These are phyloP conservation scores for Ensete glaucum DNA, from an alignment of 176 grass and related monocot species.

Conservation along the genomic window DNA sequence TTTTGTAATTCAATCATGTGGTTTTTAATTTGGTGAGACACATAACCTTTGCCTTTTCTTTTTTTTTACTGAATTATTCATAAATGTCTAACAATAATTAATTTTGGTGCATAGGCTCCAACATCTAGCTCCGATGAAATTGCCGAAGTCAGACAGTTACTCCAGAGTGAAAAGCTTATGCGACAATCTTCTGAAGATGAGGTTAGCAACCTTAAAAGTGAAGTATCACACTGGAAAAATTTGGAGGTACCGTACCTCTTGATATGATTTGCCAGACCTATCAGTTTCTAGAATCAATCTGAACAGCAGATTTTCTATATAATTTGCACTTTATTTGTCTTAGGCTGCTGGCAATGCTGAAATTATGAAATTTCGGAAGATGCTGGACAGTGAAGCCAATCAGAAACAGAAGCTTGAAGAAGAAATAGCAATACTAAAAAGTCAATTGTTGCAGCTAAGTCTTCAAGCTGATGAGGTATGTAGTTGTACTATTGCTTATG, in stretches of 20 bases:
- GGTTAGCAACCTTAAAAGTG: constrained; percentile 60
- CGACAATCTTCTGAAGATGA: constrained; percentile 68
- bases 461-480: constrained; percentile 88
- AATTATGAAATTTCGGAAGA: constrained; percentile 59
- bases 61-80: not conserved
- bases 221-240: constrained; percentile 95
- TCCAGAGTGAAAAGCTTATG: constrained; percentile 73
- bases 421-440: constrained; percentile 70
- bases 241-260: constrained; percentile 51
- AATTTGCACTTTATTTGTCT: constrained; percentile 21
- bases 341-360: constrained; percentile 77
- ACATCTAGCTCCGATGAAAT: constrained; percentile 40
- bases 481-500: constrained; percentile 4
- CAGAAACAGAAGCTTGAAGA: constrained; percentile 90
- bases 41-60: not conserved
- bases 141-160: constrained; percentile 46
- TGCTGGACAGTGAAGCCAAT: constrained; percentile 69
- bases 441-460: constrained; percentile 83
- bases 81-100: not conserved
- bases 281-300: constrained; percentile 9
- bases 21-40: no score
- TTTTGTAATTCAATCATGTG: no score
- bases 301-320: constrained; percentile 11
- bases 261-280: constrained; percentile 11
- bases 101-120: constrained; percentile 37